A percentile compares a stretch with the other conserved stretches of the same genome.
phyloP scores from a whole-genome alignment of 2,329 filamentous ascomycete species.

The Colletotrichum tropicicola region DNA sequence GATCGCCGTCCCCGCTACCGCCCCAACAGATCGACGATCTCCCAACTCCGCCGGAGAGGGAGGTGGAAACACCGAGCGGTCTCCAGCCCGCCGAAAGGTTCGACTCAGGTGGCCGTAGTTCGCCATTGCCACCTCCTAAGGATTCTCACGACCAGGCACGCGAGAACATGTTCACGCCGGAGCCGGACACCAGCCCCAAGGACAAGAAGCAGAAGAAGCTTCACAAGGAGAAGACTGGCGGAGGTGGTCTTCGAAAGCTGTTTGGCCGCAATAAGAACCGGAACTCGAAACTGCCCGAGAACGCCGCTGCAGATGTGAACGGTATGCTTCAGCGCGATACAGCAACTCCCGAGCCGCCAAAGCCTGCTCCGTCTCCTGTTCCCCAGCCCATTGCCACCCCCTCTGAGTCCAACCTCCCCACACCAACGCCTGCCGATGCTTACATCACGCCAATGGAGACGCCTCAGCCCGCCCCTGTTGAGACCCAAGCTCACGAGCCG shows the following conservation, averaged over 20 bases:
- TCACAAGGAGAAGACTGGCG: slow-evolving; percentile 58
- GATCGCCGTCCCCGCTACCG: slow-evolving; percentile 11
- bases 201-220: slow-evolving; percentile 61
- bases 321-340: slow-evolving; percentile 56
- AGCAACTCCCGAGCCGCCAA: slow-evolving; percentile 33
- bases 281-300: slow-evolving; percentile 64
- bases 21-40: slow-evolving; percentile 29
- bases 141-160: slow-evolving; percentile 45
- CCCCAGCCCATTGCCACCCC: slow-evolving; percentile 25
- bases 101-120: slow-evolving; percentile 42
- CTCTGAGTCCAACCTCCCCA: slow-evolving; percentile 29
- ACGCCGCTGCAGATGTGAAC: slow-evolving; percentile 60
- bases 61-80: slow-evolving; percentile 42
- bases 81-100: slow-evolving; percentile 46
- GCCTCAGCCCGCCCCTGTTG: slow-evolving; percentile 25
- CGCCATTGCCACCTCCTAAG: slow-evolving; percentile 49
- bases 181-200: slow-evolving; percentile 53
- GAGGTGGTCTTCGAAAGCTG: slow-evolving; percentile 69
- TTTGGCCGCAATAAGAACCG: slow-evolving; percentile 72
- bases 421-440: slow-evolving; percentile 28
- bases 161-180: slow-evolving; percentile 49
- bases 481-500: slow-evolving; percentile 38
- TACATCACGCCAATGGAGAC: slow-evolving; percentile 29
- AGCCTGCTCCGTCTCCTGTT: slow-evolving; percentile 33
- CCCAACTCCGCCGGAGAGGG: slow-evolving; percentile 45